Evolutionary conservation across 331 rosid species (phyloP).

Genomic region (Phaseolus coccineus): DNA sequence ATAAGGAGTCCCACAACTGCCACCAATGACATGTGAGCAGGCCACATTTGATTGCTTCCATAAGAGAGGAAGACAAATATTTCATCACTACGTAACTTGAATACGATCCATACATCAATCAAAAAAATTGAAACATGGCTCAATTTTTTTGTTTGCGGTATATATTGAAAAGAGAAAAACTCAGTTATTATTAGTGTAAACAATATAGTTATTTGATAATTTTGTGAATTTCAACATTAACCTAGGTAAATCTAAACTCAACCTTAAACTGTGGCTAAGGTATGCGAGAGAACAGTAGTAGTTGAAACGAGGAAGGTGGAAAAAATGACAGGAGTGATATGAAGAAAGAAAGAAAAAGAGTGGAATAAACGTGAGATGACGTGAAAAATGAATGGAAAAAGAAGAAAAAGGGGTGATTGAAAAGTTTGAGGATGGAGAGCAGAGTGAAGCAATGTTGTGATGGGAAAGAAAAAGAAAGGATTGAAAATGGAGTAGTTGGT

Average conservation of each 20-base stretch:
- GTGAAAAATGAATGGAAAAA: not conserved
- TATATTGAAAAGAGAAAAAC: no score
- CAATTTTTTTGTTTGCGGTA: not conserved
- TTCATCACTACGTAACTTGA: not conserved
- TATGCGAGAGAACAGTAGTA: no score
- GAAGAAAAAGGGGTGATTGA: slow-evolving; percentile 38
- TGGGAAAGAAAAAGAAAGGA: slow-evolving; percentile 5
- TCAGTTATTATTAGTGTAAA: not conserved
- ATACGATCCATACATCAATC: not conserved
- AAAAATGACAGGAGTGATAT: not conserved
- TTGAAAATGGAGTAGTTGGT: slow-evolving; percentile 28
- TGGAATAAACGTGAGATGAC: not conserved
- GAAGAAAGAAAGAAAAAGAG: not conserved
- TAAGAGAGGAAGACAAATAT: not conserved
- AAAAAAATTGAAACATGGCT: not conserved
- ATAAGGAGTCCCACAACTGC: no score
- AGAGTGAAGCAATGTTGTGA: slow-evolving; percentile 6
- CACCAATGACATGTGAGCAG: no score
- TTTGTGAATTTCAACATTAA: no score
- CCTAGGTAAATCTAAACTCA: no score
- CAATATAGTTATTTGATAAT: not conserved
- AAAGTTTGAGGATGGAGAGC: slow-evolving; percentile 32
- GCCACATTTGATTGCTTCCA: no score
- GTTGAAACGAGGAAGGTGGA: not conserved
- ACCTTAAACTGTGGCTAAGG: no score